Evolutionary conservation across 306 rosid species (phyloP), one percentile per base, ranked within the genome.

Genomic region (Fragaria vesca): DNA sequence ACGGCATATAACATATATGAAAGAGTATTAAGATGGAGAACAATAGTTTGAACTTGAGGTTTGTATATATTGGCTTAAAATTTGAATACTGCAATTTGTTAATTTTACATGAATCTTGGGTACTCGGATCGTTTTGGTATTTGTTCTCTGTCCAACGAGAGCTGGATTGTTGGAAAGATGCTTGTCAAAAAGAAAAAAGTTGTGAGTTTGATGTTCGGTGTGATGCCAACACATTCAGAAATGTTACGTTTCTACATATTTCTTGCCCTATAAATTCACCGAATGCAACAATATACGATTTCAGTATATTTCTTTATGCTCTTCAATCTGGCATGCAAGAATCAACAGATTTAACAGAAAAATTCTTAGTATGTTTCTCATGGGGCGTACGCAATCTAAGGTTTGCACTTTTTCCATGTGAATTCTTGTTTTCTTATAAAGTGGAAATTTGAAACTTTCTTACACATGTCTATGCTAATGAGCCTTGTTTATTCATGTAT

Each of bases 61-160:
- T 36, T 36, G 38, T 36, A 36, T n/a, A n/a, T n/a, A 36, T 36
- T 36, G 40, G 0, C 40, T 36, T 36, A 17, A 1, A 52, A 4
- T 17, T 18, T 18, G 18, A 20, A 6, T 55, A 55, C 0, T 20
- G 3, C 30, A 28, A 30, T 6, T 55, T 20, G 12, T 18, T 8
- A n/a, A n/a, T 2, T 55, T 55, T n/a, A 18, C 3, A 24, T 21
- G 9, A 10, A 3, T 24, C 15, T 60, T 24, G 6, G 75, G 68
- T 69, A 17, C 42, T 72, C 4, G 85, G 85, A 21, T 26, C 74
- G 40, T 76, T 46, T 46, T 82, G 80, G 81, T 77, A 77, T 36
- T 69, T 77, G 8, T 67, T 40, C 42, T 68, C 75, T 16, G 6
- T 77, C 12, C 69, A 52, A 7, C 15, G 69, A 26, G 21, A 54